Conservation (phyloP, 2,329 filamentous ascomycete genomes). For the Harringtonia lauricola region DNA sequence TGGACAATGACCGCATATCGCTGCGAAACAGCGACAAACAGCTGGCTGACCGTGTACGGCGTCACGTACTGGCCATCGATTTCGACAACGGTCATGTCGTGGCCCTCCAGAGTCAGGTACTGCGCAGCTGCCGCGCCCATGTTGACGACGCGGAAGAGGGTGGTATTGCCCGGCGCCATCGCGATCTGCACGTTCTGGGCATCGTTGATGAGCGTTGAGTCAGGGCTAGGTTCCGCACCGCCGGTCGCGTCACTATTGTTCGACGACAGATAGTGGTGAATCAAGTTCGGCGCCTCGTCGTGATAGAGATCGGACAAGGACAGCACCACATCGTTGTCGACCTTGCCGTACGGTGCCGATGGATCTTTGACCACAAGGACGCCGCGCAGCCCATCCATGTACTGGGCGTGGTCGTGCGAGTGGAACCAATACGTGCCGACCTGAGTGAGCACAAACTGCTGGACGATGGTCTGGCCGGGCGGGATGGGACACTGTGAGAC, state of each 20-base stretch:
- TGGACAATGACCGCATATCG: slow-evolving; percentile 51
- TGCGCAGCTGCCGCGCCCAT: slow-evolving; percentile 60
- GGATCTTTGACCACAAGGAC: slow-evolving; percentile 53
- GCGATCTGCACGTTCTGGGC: slow-evolving; percentile 46
- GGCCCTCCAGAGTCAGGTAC: slow-evolving; percentile 54
- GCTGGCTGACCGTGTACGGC: slow-evolving; percentile 43
- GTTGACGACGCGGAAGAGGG: slow-evolving; percentile 61
- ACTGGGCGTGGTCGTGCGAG: slow-evolving; percentile 56
- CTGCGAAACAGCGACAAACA: slow-evolving; percentile 58
- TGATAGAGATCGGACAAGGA: slow-evolving; percentile 64
- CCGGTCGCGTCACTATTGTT: slow-evolving; percentile 43
- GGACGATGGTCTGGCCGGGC: slow-evolving; percentile 51
- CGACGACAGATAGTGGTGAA: slow-evolving; percentile 37
- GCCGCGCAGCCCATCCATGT: slow-evolving; percentile 55
- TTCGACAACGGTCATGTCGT: slow-evolving; percentile 58
- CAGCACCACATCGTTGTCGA: slow-evolving; percentile 51
- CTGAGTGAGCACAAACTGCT: slow-evolving; percentile 50
- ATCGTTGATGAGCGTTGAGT: slow-evolving; percentile 61
- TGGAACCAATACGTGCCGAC: slow-evolving; percentile 57
- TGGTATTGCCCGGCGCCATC: slow-evolving; percentile 56
- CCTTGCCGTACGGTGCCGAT: slow-evolving; percentile 42
- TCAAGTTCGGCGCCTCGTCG: slow-evolving; percentile 35
- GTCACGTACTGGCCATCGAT: slow-evolving; percentile 61
- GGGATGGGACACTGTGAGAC: slow-evolving; percentile 57
- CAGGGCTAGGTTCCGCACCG: slow-evolving; percentile 52